Evolutionary conservation across 352 stramenopile genomes (phyloP), one percentile per base, ranked within the genome.

Genomic region (Thraustotheca clavata): DNA sequence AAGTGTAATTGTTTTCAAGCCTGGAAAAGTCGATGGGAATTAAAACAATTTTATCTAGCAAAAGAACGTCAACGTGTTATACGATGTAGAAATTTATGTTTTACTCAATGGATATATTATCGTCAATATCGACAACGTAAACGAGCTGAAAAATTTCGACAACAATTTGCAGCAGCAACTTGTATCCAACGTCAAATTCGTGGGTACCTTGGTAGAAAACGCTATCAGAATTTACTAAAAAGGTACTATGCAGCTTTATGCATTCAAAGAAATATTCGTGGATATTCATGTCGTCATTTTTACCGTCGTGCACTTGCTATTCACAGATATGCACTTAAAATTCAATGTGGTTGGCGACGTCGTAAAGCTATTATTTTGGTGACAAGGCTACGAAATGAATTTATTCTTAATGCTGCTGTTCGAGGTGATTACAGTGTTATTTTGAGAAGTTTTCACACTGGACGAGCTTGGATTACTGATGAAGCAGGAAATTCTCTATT

Each of bases 371-470:
- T 72, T 16, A 65, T 57, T 16, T 67, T 81, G 2, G 80, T 67
- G 1, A 67, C 68, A 7, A 68, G 68, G 31, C 66, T 76, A 9
- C 69, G 80, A 0, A 75, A 80, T 0, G 72, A 88, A 54, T 76
- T 71, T 14, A 86, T 89, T 40, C 63, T 94, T n/a, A 66, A 89
- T 1, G 73, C 71, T 3, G 75, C 83, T 4, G 87, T 81, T 48
- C 87, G 86, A 49, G 83, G 83, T 0, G 81, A 92, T 67, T 91
- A 91, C 65, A 77, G 76, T 2, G 76, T 73, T 27, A 82, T 85
- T 6, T 77, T 90, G 46, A 70, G 73, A 0, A 74, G 81, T 4
- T 76, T 94, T 61, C 63, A 62, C 1, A 67, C 59, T 7, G 80
- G 76, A 0, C 86, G 77, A 49, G 75, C 73, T 71, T 74, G 83